Evolutionary conservation across 495 filamentous ascomycete species (phyloP).

Genomic region (Beverwykella pulmonaria): DNA sequence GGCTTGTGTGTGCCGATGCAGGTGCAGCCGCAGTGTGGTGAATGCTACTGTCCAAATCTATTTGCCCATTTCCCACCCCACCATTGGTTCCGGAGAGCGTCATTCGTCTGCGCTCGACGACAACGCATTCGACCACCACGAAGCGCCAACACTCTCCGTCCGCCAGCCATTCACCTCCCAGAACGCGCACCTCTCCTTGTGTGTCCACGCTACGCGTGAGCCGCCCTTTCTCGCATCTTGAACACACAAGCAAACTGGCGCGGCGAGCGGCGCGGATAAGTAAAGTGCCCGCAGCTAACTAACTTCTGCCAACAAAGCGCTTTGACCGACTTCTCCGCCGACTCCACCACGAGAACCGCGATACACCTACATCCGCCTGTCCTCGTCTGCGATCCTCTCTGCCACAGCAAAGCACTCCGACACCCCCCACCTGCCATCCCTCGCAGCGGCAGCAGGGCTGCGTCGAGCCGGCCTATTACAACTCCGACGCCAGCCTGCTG

Average conservation of each 20-base stretch:
- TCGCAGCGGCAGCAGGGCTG: neutral
- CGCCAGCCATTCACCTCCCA: conserved; percentile 7
- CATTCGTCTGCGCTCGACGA: conserved; percentile 24
- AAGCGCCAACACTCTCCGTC: conserved; percentile 19
- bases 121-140: conserved; percentile 20
- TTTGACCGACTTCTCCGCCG: neutral
- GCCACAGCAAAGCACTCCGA: neutral
- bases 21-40: neutral
- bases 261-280: neutral
- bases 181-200: conserved; percentile 5
- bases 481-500: conserved; percentile 3
- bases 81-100: conserved; percentile 8
- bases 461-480: conserved; percentile 5
- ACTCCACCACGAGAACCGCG: neutral
- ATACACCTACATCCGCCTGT: neutral
- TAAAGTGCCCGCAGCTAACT: conserved; percentile 7
- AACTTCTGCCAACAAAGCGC: conserved; percentile 22
- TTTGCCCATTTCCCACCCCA: neutral
- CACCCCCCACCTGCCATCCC: neutral
- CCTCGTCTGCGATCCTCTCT: neutral
- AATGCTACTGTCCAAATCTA: neutral
- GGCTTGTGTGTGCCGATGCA: neutral
- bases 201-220: conserved; percentile 20
- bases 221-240: neutral
- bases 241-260: neutral